Percentiles rank a stretch among this genome's conserved stretches.
Conservation (phyloP, 108 stramenopile species). For the Skeletonema costatum region DNA sequence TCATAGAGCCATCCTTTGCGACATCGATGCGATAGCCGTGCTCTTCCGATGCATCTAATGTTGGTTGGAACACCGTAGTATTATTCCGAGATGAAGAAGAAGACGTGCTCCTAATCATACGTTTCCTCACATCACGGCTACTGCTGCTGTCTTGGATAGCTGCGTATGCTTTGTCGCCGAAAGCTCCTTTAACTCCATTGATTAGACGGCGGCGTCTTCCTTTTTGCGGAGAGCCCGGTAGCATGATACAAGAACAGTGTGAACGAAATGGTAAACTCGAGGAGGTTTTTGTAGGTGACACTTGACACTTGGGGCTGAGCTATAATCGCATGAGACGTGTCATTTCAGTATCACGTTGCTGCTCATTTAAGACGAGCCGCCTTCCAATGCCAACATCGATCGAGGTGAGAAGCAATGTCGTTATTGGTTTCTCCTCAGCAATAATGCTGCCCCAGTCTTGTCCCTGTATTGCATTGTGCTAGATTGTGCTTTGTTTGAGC, state of each 20-base stretch:
- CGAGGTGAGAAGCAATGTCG: no score
- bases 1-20: conserved; percentile 41
- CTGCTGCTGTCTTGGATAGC: conserved; percentile 11
- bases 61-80: not conserved
- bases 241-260: not conserved
- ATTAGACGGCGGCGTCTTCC: conserved; percentile 29
- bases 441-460: no score
- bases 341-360: no score
- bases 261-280: no score
- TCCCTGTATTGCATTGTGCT: no score
- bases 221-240: conserved; percentile 22
- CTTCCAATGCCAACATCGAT: no score
- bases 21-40: conserved; percentile 30
- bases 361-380: no score
- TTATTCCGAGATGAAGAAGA: not conserved
- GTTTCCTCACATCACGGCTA: not conserved
- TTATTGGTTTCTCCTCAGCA: no score
- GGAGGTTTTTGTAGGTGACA: no score
- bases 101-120: not conserved
- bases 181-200: conserved; percentile 10
- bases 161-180: not conserved
- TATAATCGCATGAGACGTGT: no score
- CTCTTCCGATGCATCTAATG: not conserved
- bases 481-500: no score
- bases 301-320: not conserved